Evolutionary conservation across 768 basidiomycete species (phyloP), one percentile per base, ranked within the genome.

Genomic region (Lanmaoa rubissima): DNA sequence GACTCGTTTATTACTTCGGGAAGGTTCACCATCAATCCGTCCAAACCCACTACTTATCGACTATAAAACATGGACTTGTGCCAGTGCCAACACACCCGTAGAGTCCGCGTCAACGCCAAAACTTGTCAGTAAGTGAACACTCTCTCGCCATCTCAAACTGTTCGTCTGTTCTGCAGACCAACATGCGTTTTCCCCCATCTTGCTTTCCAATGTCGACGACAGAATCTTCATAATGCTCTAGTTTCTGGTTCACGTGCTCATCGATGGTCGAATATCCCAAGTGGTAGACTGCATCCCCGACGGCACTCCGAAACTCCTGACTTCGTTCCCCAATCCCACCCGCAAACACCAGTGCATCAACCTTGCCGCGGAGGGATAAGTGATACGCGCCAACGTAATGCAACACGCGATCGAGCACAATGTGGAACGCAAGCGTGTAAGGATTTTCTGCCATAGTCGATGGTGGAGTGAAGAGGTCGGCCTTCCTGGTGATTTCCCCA

Each of bases 241-340:
- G 74, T 8, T 58, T 67, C 12, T 55, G 60, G 51, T 87, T 87
- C 66, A 78, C 82, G 54, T 57, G 66, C 7, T 66, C 64, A 48
- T 85, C 80, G 12, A 90, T 70, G 0, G 58, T 54, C 28, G 76
- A 72, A 55, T 85, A 86, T 2, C 91, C 92, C 43, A 94, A 68
- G 73, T 83, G 88, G 17, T 51, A 62, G 16, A 87, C 73, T 35
- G 79, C 75, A 36, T 77, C 69, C 4, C 78, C 78, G 17, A 95
- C 75, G 19, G 82, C 81, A 40, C 73, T 67, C 41, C 94, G 74
- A 52, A 98, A 71, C 61, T 82, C 78, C 17, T 72, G 75, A 57
- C 85, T 82, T 61, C 78, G 79, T 72, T 97, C 94, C 0, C 94
- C 94, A 51, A 97, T 92, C 0, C 93, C 93, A 4, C 94, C 93